Evolutionary conservation across 2,329 filamentous ascomycete genomes (phyloP), one percentile per base, ranked within the genome.

Genomic region (Fusarium sp.): DNA sequence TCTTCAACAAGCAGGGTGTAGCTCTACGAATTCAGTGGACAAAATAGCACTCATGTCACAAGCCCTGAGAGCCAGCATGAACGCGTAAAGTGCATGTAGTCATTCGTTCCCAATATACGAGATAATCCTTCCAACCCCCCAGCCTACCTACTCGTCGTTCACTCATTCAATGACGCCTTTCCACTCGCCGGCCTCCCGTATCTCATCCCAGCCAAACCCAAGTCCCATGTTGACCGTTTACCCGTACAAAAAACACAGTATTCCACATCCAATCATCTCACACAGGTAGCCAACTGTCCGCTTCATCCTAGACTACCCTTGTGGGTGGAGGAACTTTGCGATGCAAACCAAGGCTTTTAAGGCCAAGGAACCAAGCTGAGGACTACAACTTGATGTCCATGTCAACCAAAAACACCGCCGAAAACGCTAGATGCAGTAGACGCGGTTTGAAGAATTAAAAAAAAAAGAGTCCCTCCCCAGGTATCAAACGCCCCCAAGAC

Each of bases 401-500:
- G 20, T 41, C 27, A 29, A 59, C 57, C 50, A 50, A 54, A 61
- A 33, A 64, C 58, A 59, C 20, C 48, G 20, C 61, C 22, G 39
- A 16, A 45, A 57, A 41, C 29, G 52, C 74, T 57, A 60, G 45
- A 65, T 33, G 48, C 35, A 64, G 54, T 43, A 65, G 63, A 64
- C 58, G 58, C 69, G 52, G 39, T 63, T 65, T 27, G 24, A 60
- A 69, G 45, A 69, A 70, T 29, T 29, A 64, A 65, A 60, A 31
- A 66, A 66, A 63, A 68, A 63, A 6, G 35, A 60, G 60, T 58
- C 57, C 64, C 67, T 31, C 67, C 68, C 67, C 58, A 81, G 77
- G 80, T 81, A 81, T 81, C 78, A 74, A 80, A 78, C 72, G 64
- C 74, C 74, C 67, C 68, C 67, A 68, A 65, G 74, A 82, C 80